Percentiles rank a stretch among this genome's conserved stretches.
Conservation (phyloP, 192 early-diverging fungal species). For the Rhizoclosmatium globosum region DNA sequence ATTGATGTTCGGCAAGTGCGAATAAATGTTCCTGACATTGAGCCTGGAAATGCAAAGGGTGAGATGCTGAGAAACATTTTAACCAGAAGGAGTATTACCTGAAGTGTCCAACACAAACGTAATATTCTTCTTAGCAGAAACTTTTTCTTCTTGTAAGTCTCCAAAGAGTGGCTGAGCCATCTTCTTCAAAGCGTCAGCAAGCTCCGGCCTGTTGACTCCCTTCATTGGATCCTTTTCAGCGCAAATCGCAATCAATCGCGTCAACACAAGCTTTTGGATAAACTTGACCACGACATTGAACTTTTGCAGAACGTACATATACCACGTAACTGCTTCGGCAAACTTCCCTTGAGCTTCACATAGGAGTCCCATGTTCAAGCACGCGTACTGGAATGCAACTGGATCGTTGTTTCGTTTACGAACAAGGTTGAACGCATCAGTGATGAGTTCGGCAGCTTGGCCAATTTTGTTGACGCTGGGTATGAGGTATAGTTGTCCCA, state of each 20-base stretch:
- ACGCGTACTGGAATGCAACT: too few species aligned
- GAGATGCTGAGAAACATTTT: too few species aligned
- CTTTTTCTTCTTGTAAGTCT: too few species aligned
- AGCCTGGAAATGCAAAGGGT: too few species aligned
- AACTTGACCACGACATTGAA: too few species aligned
- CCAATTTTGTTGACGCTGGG: constrained; percentile 10
- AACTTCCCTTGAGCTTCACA: too few species aligned
- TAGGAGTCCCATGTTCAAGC: constrained; percentile 47
- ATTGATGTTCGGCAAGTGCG: constrained; percentile 18
- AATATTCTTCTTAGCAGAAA: too few species aligned
- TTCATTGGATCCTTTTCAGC: constrained; percentile 17
- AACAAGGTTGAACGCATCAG: constrained; percentile 42
- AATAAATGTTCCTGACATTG: constrained; percentile 26
- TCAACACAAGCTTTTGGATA: constrained; percentile 30
- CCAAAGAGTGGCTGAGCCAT: constrained; percentile 20
- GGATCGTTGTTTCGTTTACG: constrained; percentile 12
- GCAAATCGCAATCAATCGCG: constrained; percentile 33
- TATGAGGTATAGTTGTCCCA: too few species aligned
- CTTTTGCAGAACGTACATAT: too few species aligned
- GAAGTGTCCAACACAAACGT: constrained; percentile 32
- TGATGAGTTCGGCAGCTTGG: constrained; percentile 39
- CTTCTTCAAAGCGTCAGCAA: constrained; percentile 28
- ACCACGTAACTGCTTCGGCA: too few species aligned
- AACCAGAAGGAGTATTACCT: background rate
- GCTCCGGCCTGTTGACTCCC: constrained; percentile 38